Base-by-base conservation (phyloP, 1,139 yeast genomes). In the Magnusiomyces tetraspermus region DNA sequence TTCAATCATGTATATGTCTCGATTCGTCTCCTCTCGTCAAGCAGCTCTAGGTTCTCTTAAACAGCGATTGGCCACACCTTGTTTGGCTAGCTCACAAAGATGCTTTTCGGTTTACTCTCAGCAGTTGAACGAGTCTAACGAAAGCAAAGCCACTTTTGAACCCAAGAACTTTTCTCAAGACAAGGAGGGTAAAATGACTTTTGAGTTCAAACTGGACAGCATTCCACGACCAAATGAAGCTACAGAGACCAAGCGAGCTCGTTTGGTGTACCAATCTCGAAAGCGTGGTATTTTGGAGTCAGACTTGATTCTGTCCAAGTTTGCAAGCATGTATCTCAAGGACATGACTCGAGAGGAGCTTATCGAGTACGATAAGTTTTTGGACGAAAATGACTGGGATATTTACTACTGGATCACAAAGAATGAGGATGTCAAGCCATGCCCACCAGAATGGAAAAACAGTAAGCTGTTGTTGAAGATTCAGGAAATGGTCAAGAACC, bases 361-460 rank as follows among this genome's bases (percentile, higher is more conserved):
- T 58, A 84, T 82, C 53, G 97, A 92, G 69, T 92, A 87, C 67
- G 97, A 92, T 65, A 68, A 76, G 59, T 71, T 92, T 55, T 75
- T 92, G 65, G 96, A 94, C 67, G 96, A 90, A 69, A 80, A 92
- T 17, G 99, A 92, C 68, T 94, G 98, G 98, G 98, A 92, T 67
- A 90, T 92, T 58, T 94, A 88, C 69, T 92, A 92, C 71, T 92
- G 98, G 97, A 96, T 95, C 24, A 88, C 97, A 6, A 78, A 79
- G 61, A 87, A 87, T 69, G 85, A 75, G 63, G 82, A 79, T 40
- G 80, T 83, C 24, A 85, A 90, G 51, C 95, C 95, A 17, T 74
- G 90, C 59, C 97, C 97, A 5, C 90, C 85, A 48, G 77, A 77
- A 63, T 90, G 96, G 96, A 75, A 81, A 65, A 66, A 82, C 55